Conservation (phyloP, 148 eudicot genomes). For the Cornus florida region DNA sequence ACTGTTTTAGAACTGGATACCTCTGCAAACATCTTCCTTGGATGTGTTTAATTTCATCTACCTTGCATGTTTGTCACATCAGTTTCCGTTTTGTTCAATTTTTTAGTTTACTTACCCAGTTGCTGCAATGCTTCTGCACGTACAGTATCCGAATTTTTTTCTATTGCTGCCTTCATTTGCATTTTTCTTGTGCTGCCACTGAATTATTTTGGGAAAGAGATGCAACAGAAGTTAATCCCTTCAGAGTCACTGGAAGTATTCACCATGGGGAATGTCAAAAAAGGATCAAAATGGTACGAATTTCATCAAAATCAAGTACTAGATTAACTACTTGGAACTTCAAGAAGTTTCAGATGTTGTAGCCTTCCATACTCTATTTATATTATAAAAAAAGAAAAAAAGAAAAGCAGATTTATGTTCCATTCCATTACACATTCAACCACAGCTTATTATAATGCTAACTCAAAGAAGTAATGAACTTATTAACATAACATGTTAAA, state of each 20-base stretch:
- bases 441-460: neutral
- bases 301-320: neutral
- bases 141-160: conserved; percentile 84
- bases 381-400: neutral
- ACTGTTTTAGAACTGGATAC: too few species aligned
- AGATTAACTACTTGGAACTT: conserved; percentile 2
- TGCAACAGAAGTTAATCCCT: conserved; percentile 42
- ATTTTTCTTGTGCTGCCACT: conserved; percentile 77
- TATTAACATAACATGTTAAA: too few species aligned
- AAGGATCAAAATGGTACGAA: conserved; percentile 76
- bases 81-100: neutral
- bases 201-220: conserved; percentile 73
- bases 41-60: neutral
- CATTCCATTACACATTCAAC: neutral
- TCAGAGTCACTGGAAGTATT: conserved; percentile 63
- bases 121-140: conserved; percentile 22
- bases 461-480: neutral
- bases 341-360: neutral
- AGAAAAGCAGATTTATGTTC: neutral
- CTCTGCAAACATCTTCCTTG: too few species aligned
- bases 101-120: conserved; percentile 16
- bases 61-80: neutral
- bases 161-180: conserved; percentile 74
- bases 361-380: neutral
- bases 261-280: conserved; percentile 65